Evolutionary conservation across 1,284 basidiomycete genomes (phyloP).

Genomic region (Puccinia horiana): DNA sequence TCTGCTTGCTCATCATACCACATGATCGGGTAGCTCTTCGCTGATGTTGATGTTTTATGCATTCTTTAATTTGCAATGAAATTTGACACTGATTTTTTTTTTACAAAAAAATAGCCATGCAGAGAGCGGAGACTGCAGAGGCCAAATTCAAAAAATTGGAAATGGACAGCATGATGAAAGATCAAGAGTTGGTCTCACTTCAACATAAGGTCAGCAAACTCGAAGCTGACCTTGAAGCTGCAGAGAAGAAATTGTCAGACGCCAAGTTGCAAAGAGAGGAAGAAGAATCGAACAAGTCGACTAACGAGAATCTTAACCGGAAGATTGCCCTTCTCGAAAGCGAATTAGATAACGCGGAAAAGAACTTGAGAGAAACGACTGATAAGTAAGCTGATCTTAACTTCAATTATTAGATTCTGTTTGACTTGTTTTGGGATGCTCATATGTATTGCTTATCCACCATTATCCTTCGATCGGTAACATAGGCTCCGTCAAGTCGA

Average conservation of each 20-base stretch:
- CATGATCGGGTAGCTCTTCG: neutral
- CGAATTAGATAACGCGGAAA: slow-evolving; percentile 92
- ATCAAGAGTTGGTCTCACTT: slow-evolving; percentile 85
- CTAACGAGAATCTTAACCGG: slow-evolving; percentile 74
- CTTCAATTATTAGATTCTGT: neutral
- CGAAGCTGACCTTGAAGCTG: slow-evolving; percentile 74
- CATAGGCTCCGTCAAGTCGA: slow-evolving; percentile 89
- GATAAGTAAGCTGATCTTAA: slow-evolving; percentile 75
- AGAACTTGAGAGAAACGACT: slow-evolving; percentile 92
- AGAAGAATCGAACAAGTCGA: slow-evolving; percentile 72
- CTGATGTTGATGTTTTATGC: neutral
- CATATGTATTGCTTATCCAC: neutral
- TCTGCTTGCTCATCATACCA: slow-evolving; percentile 59
- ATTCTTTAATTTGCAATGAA: neutral
- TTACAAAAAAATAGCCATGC: slow-evolving; percentile 48
- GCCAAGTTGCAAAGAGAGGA: slow-evolving; percentile 73
- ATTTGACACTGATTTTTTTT: neutral
- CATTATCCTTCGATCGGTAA: neutral
- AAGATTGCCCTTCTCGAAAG: slow-evolving; percentile 92
- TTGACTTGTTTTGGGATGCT: neutral
- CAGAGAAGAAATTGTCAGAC: slow-evolving; percentile 72
- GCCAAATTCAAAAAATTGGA: slow-evolving; percentile 64
- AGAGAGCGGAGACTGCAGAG: slow-evolving; percentile 58
- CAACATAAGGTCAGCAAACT: slow-evolving; percentile 72
- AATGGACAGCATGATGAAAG: slow-evolving; percentile 76